Conservation (phyloP, 495 filamentous ascomycete genomes). For the Jackrogersella multiformis region DNA sequence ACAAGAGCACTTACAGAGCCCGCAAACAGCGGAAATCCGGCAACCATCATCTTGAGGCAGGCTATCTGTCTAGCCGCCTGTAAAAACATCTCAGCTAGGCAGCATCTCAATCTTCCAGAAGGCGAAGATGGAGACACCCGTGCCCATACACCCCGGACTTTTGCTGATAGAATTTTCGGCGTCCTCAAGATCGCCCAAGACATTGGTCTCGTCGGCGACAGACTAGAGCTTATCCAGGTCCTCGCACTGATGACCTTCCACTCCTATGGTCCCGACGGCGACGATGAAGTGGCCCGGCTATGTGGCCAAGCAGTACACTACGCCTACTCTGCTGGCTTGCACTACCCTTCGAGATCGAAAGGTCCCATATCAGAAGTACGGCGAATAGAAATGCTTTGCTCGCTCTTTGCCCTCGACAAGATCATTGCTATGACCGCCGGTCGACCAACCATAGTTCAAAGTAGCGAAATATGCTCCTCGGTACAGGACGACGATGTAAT, state of each 20-base stretch:
- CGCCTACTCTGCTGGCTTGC: conserved; percentile 65
- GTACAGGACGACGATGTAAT: conserved; percentile 54
- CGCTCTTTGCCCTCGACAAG: conserved; percentile 68
- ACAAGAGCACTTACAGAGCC: conserved; percentile 17
- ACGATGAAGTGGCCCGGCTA: conserved; percentile 36
- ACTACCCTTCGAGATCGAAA: conserved; percentile 49
- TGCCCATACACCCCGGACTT: conserved; percentile 29
- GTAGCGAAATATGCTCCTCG: conserved; percentile 60
- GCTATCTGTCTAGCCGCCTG: conserved; percentile 51
- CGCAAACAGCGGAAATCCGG: conserved; percentile 16
- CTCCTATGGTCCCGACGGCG: conserved; percentile 42
- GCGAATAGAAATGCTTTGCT: conserved; percentile 60
- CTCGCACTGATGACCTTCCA: conserved; percentile 46
- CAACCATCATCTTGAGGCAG: conserved; percentile 42
- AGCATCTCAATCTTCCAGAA: conserved; percentile 43
- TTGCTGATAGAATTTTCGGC: conserved; percentile 44
- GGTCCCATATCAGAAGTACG: conserved; percentile 25
- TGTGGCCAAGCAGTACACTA: conserved; percentile 52
- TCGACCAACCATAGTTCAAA: conserved; percentile 64
- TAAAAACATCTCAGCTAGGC: conserved; percentile 49
- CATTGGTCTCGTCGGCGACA: conserved; percentile 44
- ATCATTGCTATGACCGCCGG: conserved; percentile 66
- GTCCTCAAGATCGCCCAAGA: conserved; percentile 45
- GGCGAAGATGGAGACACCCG: neutral
- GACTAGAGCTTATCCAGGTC: conserved; percentile 43